Evolutionary conservation across 441 rosid genomes (phyloP), one percentile per base, ranked within the genome.

Genomic region (Aquilaria agallochum): DNA sequence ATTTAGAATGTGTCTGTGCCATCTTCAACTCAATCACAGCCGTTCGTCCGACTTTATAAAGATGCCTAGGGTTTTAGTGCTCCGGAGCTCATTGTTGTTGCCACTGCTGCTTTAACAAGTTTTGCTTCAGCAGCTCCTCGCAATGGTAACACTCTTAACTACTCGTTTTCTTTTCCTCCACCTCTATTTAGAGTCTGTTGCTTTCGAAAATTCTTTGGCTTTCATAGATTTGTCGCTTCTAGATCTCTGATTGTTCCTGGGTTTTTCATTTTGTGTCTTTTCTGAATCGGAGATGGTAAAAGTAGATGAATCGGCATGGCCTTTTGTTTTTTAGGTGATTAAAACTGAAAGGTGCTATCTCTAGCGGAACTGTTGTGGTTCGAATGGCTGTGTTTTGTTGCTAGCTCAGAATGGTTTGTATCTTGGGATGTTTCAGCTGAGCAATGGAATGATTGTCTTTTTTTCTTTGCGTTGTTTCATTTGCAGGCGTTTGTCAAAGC

Each of bases 401-500:
- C 13, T 12, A 31, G 7, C 2, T 53, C 46, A 2, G 6, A 11
- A 47, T 55, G 45, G 20, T 48, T 44, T 55, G 6, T 36, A 11
- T 5, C 32, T 55, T 34, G 2, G 45, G 30, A 27, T 20, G 20
- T 40, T 34, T 30, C 11, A 3, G 42, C 42, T 4, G 42, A 8
- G 42, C 5, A 36, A 36, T 4, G 42, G 0, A 4, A 36, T 36
- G 3, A 3, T 36, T 4, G 42, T 3, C 6, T 36, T 5, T 8
- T 36, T 4, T 36, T 36, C 27, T 14, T 49, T 61, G 9, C 53
- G 58, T 53, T 58, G 30, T 2, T 42, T 48, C 10, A 51, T 27
- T 64, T 32, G 1, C 64, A 84, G 90, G 81, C 36, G 4, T 87
- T 64, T 46, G 83, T 78, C 66, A 87, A 84, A 62, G 62, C 94